phyloP scores from a whole-genome alignment of 2,329 filamentous ascomycete genomes.

The Cryphonectria parasitica region DNA sequence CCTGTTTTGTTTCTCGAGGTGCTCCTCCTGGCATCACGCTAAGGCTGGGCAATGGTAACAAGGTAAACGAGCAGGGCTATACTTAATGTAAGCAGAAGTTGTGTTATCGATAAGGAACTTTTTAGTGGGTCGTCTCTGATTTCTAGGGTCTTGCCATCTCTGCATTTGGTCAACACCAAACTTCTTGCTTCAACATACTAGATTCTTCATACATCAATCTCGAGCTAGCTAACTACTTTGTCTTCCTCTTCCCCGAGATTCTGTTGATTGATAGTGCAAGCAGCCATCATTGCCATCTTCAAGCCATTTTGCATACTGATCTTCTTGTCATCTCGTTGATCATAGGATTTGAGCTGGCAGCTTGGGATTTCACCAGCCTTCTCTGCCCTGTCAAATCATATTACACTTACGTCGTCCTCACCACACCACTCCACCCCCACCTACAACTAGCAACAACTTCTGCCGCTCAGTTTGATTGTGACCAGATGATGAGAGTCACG shows the following conservation, averaged over 20 bases:
- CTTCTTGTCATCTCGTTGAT: not conserved
- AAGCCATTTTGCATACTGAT: not conserved
- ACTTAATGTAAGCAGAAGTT: not conserved
- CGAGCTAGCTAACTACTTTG: not conserved
- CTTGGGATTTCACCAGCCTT: not conserved
- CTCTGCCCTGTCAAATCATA: not conserved
- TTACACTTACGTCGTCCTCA: not conserved
- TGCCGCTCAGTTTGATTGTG: not conserved
- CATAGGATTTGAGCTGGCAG: not conserved
- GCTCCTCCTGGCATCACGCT: not conserved
- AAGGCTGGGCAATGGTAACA: not conserved
- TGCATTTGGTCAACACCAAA: not conserved
- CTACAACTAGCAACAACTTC: not conserved
- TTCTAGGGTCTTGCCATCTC: conserved; percentile 11
- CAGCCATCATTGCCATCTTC: not conserved
- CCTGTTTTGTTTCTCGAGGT: not conserved
- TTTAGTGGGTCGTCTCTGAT: conserved; percentile 20
- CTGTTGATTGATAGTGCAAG: not conserved
- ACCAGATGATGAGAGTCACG: not conserved
- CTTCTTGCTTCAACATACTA: not conserved
- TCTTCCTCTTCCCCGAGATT: not conserved
- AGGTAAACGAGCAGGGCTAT: not conserved
- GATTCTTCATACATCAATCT: not conserved
- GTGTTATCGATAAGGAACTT: conserved; percentile 27
- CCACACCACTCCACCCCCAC: not conserved